Conservation (phyloP, 495 filamentous ascomycete genomes). For the Xylaria scruposa region DNA sequence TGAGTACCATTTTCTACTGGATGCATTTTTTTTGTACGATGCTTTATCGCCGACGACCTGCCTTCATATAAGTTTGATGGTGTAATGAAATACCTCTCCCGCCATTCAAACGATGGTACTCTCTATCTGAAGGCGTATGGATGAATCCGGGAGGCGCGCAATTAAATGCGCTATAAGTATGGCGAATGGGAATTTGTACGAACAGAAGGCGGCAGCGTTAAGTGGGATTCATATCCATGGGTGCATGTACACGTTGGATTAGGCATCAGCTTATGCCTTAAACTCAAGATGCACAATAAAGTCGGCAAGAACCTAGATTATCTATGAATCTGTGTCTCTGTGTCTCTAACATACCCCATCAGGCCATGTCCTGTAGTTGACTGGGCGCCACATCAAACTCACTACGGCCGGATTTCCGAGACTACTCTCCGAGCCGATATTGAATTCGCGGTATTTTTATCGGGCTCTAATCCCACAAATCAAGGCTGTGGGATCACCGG, state of each 20-base stretch:
- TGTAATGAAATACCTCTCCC: neutral
- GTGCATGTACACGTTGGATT: neutral
- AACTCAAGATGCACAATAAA: neutral
- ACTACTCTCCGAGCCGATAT: slow-evolving; percentile 4
- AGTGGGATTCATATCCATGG: slow-evolving; percentile 5
- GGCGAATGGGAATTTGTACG: neutral
- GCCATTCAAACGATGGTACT: neutral
- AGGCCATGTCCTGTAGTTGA: neutral
- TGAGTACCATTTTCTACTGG: neutral
- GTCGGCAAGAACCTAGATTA: too few species aligned
- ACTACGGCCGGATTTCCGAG: slow-evolving; percentile 10
- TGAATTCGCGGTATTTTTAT: neutral
- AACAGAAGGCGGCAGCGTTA: neutral
- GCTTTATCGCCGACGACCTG: neutral
- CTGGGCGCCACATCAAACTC: neutral
- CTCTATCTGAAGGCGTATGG: neutral
- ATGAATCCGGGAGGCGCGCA: neutral
- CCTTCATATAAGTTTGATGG: neutral
- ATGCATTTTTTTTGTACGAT: neutral
- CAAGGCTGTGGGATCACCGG: neutral
- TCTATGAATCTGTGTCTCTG: neutral
- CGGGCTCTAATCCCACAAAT: neutral
- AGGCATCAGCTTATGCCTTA: slow-evolving; percentile 4
- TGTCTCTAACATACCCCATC: neutral
- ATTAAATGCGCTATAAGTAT: neutral